A percentile compares a stretch with the other conserved stretches of the same genome.
Evolutionary conservation across 345 rosid species (phyloP).

Genomic region (Populus pruinosa): DNA sequence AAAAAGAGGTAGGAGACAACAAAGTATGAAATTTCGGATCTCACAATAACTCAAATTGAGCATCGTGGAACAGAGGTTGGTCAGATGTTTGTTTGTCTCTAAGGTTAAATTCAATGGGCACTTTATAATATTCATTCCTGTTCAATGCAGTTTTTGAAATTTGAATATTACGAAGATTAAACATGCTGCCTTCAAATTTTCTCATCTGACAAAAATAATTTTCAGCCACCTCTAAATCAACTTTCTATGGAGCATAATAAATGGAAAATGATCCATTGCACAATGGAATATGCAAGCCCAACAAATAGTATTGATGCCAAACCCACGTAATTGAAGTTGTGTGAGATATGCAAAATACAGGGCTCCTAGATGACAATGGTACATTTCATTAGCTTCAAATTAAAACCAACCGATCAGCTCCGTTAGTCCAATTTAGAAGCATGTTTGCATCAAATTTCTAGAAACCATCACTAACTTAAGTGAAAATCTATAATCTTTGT

Average conservation of each 20-base stretch:
- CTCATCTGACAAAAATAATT: neutral
- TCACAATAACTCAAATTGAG: neutral
- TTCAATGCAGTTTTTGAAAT: neutral
- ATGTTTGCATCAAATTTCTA: neutral
- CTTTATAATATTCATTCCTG: neutral
- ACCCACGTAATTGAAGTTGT: neutral
- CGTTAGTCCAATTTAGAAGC: neutral
- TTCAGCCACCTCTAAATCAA: neutral
- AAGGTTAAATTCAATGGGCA: neutral
- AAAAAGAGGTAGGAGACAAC: neutral
- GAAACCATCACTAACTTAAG: neutral
- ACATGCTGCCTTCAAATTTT: neutral
- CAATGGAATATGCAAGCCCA: neutral
- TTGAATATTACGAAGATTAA: neutral
- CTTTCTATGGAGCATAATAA: neutral
- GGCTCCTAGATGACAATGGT: neutral
- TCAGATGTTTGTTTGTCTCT: neutral
- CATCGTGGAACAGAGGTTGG: neutral
- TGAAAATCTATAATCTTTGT: neutral
- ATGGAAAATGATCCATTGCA: neutral
- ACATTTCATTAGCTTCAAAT: neutral
- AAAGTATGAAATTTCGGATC: neutral
- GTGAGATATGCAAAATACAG: neutral
- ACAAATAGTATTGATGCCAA: neutral
- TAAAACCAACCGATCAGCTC: neutral